Base-by-base conservation (phyloP, 441 rosid species). In the Gossypium lobatum region DNA sequence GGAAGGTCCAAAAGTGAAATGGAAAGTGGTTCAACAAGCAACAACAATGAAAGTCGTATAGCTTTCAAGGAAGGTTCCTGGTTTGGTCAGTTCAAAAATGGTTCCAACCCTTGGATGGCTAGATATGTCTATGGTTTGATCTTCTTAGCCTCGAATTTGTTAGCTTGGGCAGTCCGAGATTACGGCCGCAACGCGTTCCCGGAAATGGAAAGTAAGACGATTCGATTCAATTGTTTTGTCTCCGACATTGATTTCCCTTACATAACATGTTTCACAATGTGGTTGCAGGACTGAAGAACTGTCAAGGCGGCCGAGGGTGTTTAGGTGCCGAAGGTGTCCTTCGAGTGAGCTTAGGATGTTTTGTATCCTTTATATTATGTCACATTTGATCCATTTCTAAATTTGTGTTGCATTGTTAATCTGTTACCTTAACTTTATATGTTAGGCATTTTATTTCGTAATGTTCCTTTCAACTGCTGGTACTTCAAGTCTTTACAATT, bases 71-170 rank as follows among this genome's bases (percentile, higher is more conserved):
- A 77, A 61, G 83, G 85, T 18, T 87, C 97, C 23, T 95, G 98
- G 93, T 87, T 86, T 75, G 77, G 85, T 48, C 99, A 93, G 78
- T 95, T 95, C 75, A 82, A 85, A 20, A 89, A 90, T 72, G 94
- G 91, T n/a, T 87, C 84, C 34, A 95, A 95, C 75, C 98, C 99
- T 1, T 91, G 99, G 99, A 88, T 93, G 90, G 98, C 98, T 45
- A 87, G 99, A 89, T 95, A 90, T 77, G 90, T 82, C 50, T 93
- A 91, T 64, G 96, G 87, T 23, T 80, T 95, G 79, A 89, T 95
- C 50, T 95, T 95, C 78, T 89, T 95, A 21, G 79, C 80, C 2
- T 87, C 97, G 0, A 92, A 95, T 79, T 80, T 95, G 53, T 88
- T 93, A 20, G 98, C 99, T 52, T 95, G 99, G 99, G 89, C 88